A percentile compares a stretch with the other conserved stretches of the same genome.
phyloP scores from a whole-genome alignment of 768 basidiomycete species.

The Russula foetens region DNA sequence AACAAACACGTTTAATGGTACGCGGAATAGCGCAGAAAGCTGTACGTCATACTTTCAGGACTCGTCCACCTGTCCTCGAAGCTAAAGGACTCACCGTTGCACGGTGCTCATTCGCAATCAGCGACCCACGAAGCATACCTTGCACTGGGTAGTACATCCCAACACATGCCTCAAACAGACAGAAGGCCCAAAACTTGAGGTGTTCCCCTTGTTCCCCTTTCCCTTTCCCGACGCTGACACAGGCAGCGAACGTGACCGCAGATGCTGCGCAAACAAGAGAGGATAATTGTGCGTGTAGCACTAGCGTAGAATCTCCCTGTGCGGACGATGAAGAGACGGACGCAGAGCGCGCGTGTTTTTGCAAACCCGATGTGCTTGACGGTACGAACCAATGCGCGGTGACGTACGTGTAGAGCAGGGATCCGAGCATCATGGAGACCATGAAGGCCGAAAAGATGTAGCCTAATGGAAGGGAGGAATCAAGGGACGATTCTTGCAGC shows the following conservation, averaged over 20 bases:
- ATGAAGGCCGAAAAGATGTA: constrained; percentile 79
- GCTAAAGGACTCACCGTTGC: constrained; percentile 48
- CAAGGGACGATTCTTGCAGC: constrained; percentile 50
- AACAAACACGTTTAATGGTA: constrained; percentile 69
- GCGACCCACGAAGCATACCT: constrained; percentile 58
- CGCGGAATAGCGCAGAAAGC: constrained; percentile 65
- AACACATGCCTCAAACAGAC: constrained; percentile 67
- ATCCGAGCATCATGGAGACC: constrained; percentile 78
- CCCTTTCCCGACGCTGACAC: constrained; percentile 31
- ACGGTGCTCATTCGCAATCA: constrained; percentile 64
- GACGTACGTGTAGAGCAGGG: constrained; percentile 55
- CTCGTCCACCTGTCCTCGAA: neutral
- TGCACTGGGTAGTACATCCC: constrained; percentile 77
- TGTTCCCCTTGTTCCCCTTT: constrained; percentile 31
- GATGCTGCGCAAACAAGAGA: constrained; percentile 53
- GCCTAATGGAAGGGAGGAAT: constrained; percentile 51
- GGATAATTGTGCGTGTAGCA: constrained; percentile 59
- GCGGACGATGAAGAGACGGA: constrained; percentile 4
- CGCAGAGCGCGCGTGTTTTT: constrained; percentile 6
- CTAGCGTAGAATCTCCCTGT: constrained; percentile 35
- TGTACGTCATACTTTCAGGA: constrained; percentile 22
- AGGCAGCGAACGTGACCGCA: constrained; percentile 46
- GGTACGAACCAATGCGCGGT: constrained; percentile 22
- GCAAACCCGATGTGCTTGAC: constrained; percentile 15
- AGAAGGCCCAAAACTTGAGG: constrained; percentile 63